Conservation (phyloP, 2,329 filamentous ascomycete species). For the Alternaria gansuensis region DNA sequence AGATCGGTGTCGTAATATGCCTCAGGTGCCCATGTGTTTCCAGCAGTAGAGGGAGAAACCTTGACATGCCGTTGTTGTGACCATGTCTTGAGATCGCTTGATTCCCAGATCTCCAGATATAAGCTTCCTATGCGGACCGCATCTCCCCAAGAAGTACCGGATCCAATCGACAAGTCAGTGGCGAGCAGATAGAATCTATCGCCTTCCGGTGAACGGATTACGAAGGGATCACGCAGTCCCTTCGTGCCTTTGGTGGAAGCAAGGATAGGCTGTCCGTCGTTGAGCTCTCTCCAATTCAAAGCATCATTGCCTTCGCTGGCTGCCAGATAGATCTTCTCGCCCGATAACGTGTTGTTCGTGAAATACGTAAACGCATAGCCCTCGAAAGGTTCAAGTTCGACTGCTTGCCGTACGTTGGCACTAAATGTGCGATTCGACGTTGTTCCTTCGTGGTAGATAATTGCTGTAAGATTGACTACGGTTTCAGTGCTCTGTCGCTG, state of each 20-base stretch:
- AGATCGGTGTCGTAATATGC: constrained; percentile 60
- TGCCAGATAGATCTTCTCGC: constrained; percentile 64
- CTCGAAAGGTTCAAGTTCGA: constrained; percentile 48
- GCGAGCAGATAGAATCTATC: constrained; percentile 63
- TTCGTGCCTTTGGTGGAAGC: constrained; percentile 59
- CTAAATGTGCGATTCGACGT: constrained; percentile 43
- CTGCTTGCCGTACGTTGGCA: constrained; percentile 50
- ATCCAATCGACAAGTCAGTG: constrained; percentile 64
- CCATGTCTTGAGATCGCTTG: constrained; percentile 61
- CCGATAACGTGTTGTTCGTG: constrained; percentile 55
- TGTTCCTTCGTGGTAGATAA: constrained; percentile 37
- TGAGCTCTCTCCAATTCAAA: constrained; percentile 61
- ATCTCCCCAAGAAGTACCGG: constrained; percentile 63
- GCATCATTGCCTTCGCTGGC: constrained; percentile 64
- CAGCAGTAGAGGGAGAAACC: constrained; percentile 60
- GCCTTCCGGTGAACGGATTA: constrained; percentile 62
- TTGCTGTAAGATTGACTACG: constrained; percentile 51
- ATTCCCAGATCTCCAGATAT: constrained; percentile 65
- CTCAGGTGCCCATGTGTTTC: constrained; percentile 65
- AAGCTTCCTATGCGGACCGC: constrained; percentile 59
- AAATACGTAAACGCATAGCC: constrained; percentile 65
- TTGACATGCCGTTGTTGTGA: constrained; percentile 61
- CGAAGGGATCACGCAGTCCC: constrained; percentile 63
- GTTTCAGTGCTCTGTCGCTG: constrained; percentile 42
- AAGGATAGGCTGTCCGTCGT: constrained; percentile 59